Evolutionary conservation across 2,329 filamentous ascomycete species (phyloP), one percentile per base, ranked within the genome.

Genomic region (Ceratocystiopsis sp.): DNA sequence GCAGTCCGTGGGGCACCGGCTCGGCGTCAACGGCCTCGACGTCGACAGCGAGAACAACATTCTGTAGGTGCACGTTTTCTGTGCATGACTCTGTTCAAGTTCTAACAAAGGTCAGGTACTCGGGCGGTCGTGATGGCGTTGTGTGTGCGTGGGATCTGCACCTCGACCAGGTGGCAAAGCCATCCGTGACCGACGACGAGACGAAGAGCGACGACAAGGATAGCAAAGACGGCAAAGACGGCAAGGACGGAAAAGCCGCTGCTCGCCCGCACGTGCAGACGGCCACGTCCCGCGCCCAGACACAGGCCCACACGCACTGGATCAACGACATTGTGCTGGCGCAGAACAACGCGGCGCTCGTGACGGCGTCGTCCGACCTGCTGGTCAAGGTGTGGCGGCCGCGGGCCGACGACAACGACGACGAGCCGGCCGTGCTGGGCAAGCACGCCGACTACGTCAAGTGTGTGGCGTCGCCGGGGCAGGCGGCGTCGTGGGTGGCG

Each of bases 391-490:
- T 93, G 54, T 95, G 87, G 91, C 75, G 87, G 44, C 89, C 89
- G 8, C 67, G 77, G 48, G 71, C 73, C 19, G 74, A 74, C 39
- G 66, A 74, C 44, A 73, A 75, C 19, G 69, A 79, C 41, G 68
- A 79, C 41, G 75, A 80, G 11, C 79, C 84, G 6, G 71, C 75
- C 50, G 85, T 84, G 37, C 89, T 98, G 55, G 91, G 91, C 50
- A 78, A 89, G 54, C 91, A 98, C 61, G 80, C 79, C 54, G 91
- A 98, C 66, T 98, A 96, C 57, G 87, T 94, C 57, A 98, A 96
- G 63, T 87, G 85, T 52, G 72, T 98, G 35, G 84, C 87, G 16
- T 82, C 84, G 9, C 84, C 89, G 10, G 57, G 54, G 56, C 66
- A 52, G 54, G 57, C 37, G 69, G 74, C 51, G 43, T 78, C 80